Evolutionary conservation across 345 rosid species (phyloP), one percentile per base, ranked within the genome.

Genomic region (Salix caprea): DNA sequence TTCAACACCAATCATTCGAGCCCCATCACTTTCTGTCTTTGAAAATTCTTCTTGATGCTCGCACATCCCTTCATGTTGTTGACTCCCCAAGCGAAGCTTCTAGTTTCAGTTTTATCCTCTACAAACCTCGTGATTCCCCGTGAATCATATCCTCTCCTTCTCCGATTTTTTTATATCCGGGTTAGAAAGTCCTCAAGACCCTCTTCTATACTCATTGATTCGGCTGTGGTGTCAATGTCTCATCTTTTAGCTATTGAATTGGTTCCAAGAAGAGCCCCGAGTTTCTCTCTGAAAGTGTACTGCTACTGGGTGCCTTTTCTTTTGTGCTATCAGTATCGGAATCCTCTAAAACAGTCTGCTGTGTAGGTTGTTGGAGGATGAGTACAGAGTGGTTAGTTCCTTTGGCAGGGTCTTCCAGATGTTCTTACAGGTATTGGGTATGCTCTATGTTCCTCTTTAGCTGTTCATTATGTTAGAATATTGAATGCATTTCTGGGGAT

Each of bases 21-120:
- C 65, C 88, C 73, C 88, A 87, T 74, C 87, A 84, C 62, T 85
- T 89, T 76, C 94, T 89, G 76, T 86, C 97, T 44, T 84, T 92
- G 85, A 89, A 85, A 79, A 81, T 87, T 80, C 87, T 96, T 52
- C 76, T 88, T 56, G 81, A 85, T 77, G 90, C 89, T 36, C 91
- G 84, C 73, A 58, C 86, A 60, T 87, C 98, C 75, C 92, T 93
- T 72, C 90, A 96, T 72, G 97, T 93, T 46, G 98, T 97, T 0
- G 98, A 96, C 64, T 96, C 98, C 97, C 7, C 99, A 93, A 82
- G 96, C 97, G 69, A 96, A 89, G 86, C 94, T 96, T 74, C 88
- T 93, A 42, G 64, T 88, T 42, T 91, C 98, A 56, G 71, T 92
- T 79, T 81, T 93, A 39, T 89, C 90, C 21, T 85, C 90, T 32